Evolutionary conservation across 2,329 filamentous ascomycete genomes (phyloP), one percentile per base, ranked within the genome.

Genomic region (Verticillium zaregamsianum): DNA sequence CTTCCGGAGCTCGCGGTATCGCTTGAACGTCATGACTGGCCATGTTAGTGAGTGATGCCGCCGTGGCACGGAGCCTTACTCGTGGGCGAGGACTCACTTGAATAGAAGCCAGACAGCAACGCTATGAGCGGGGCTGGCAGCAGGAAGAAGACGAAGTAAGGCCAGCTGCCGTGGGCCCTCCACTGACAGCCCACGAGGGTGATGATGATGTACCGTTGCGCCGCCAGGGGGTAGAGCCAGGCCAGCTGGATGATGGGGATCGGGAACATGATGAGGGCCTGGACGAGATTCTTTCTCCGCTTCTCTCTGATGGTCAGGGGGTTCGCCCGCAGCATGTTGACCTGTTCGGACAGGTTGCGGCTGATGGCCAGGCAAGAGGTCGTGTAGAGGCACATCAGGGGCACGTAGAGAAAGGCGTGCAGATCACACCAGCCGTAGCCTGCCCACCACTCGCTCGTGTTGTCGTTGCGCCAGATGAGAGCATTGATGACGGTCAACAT

Each of bases 381-480:
- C 49, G 76, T 76, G 68, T 79, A 86, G 52, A 82, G 67, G 1
- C 78, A 78, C 49, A 81, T 76, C 32, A 80, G 70, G 35, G 77
- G 72, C 28, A 76, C 72, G 66, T 79, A 80, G 59, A 77, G 56
- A 45, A 80, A 83, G 14, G 77, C 68, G 66, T 82, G 76, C 37
- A 85, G 11, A 66, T 87, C 84, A 67, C 85, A 87, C 71, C 82
- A 78, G 20, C 81, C 82, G 28, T 74, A 69, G 58, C 84, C 85
- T 3, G 75, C 70, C 74, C 76, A 86, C 84, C 84, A 87, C 37
- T 63, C 64, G 35, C 67, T 68, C 62, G 81, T 78, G 68, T 86
- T 71, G 68, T 87, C 76, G 68, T 80, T 70, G 62, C 73, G 77
- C 85, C 85, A 87, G 64, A 85, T 75, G 31, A 83, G 73, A 1